These are phyloP conservation scores for Quercus dentata DNA, from an alignment of 306 rosid genomes.

Conservation along the genomic window DNA sequence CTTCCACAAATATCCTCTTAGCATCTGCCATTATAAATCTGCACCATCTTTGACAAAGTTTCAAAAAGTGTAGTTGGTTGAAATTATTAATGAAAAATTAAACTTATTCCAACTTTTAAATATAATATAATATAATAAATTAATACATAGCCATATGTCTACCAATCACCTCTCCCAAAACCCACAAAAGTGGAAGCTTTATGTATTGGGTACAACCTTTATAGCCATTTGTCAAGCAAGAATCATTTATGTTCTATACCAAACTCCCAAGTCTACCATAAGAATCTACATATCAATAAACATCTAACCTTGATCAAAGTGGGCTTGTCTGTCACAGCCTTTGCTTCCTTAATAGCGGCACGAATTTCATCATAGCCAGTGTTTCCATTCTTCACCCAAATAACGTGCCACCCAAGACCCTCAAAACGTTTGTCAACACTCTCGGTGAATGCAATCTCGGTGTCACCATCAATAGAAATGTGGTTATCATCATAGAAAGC, in stretches of 20 bases:
- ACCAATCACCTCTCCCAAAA: no score
- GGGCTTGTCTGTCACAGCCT: constrained; percentile 85
- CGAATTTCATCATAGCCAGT: constrained; percentile 90
- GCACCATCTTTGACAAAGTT: neutral
- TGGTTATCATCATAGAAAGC: constrained; percentile 97
- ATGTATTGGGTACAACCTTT: no score
- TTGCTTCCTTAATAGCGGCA: constrained; percentile 95
- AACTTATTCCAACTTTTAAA: neutral
- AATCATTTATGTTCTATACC: no score
- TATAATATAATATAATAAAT: no score
- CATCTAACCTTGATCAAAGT: constrained; percentile 84
- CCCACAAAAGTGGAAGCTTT: no score
- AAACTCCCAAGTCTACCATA: neutral
- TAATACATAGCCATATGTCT: no score
- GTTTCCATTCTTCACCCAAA: constrained; percentile 99
- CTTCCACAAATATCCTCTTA: neutral
- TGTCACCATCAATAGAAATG: constrained; percentile 96
- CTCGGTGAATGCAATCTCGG: constrained; percentile 94
- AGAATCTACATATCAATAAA: constrained; percentile 2
- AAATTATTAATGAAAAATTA: neutral
- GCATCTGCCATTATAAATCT: neutral
- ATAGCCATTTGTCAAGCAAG: no score
- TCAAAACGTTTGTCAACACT: constrained; percentile 79
- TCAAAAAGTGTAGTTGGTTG: neutral
- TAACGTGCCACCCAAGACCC: constrained; percentile 97